Base-by-base conservation (phyloP, 1,284 basidiomycete species). In the Tilletia setariae region DNA sequence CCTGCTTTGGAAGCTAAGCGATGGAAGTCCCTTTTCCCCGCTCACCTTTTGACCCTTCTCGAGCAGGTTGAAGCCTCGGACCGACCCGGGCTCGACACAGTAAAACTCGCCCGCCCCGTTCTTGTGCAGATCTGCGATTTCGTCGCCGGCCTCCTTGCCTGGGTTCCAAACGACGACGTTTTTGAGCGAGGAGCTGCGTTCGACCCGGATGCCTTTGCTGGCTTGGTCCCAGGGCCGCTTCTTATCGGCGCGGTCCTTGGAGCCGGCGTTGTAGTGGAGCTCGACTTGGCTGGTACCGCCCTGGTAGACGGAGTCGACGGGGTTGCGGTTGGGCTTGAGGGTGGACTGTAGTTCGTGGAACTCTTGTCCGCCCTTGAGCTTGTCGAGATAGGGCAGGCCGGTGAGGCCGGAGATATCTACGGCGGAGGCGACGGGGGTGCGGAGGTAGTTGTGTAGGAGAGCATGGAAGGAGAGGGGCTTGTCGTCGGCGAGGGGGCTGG, bases 131-230 rank as follows among this genome's bases (percentile, higher is more conserved):
- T 84, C 84, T 13, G 65, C 74, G 63, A 84, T 83, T 13, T 67
- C 69, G 16, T 73, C 73, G 46, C 71, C 77, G 30, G 80, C 83
- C 35, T 74, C 76, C 56, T 79, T 72, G 47, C 77, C 79, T 11
- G 83, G 83, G 70, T 84, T 84, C 84, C 84, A 84, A 9, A 84
- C 64, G 25, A 78, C 77, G 15, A 70, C 75, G n/a, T 79, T 68
- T 32, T 73, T 72, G 19, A 79, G 59, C 47, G 71, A 70, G 1
- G 69, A 59, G 23, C 69, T 72, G 9, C 77, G 70, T 30, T 69
- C 70, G 32, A 80, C 62, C 30, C 71, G 67, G 28, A 78, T 70
- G n/a, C 70, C 69, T 49, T 72, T 68, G 30, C 71, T 76, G 64
- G 71, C 72, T 25, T 67, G 67, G 13, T 72, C 69, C 19, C 69